Evolutionary conservation across 768 basidiomycete species (phyloP), one percentile per base, ranked within the genome.

Genomic region (Hypsizygus marmoreus): DNA sequence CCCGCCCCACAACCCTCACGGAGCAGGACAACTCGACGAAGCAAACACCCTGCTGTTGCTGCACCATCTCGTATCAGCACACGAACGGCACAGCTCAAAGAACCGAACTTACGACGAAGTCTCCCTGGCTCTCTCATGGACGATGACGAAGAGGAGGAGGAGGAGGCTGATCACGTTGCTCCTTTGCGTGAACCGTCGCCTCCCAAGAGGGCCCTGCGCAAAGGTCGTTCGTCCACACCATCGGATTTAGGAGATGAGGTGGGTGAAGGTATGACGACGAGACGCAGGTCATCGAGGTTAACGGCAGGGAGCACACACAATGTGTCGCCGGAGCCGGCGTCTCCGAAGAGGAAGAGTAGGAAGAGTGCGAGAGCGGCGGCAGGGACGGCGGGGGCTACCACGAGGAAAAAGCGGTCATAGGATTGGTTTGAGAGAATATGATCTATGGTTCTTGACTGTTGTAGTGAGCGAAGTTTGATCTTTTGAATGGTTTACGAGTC

Each of bases 111-210:
- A 30, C 57, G 36, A 43, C 67, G 63, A 45, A 70, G 64, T 34
- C 67, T 79, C 39, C 77, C 77, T 2, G 77, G 77, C 25, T 62
- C 66, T 5, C 52, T 78, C 37, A 62, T 71, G 54, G 69, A 71
- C 23, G 53, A 54, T 3, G 56, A 69, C 19, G 58, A 61, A 0
- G 58, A 61, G 2, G 57, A 62, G 13, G 62, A 55, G 2, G 52
- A 54, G 22, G 53, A 48, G 24, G 36, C 35, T 9, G 57, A 59
- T 17, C 19, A 49, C 11, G 44, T 54, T 14, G 66, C 71, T 4
- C 72, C 73, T 5, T 57, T 77, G 31, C 68, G 65, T n/a, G 57
- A 59, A 12, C 64, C 67, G 0, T 67, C 69, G 4, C 59, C 59
- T 7, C 58, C 64, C 3, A 60, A 58, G 14, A 58, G 58, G 20